phyloP scores from a whole-genome alignment of 2,329 filamentous ascomycete species.

The Teratosphaeria nubilosa region DNA sequence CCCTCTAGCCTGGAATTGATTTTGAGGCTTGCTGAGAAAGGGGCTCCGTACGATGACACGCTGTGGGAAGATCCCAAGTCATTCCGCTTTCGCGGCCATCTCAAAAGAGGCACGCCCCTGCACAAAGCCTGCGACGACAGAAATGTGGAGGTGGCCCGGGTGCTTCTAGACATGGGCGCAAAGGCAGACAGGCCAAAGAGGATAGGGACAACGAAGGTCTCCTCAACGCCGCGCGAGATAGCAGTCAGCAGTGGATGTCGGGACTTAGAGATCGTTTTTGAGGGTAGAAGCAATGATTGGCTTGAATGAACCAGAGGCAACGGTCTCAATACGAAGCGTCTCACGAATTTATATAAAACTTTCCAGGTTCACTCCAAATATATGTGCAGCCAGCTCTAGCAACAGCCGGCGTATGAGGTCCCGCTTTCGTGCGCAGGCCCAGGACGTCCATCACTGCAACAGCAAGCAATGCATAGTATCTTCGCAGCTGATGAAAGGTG shows the following conservation, averaged over 20 bases:
- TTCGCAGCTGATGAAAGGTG: too few relatives aligned
- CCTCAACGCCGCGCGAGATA: not conserved
- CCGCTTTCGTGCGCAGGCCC: too few relatives aligned
- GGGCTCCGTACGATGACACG: not conserved
- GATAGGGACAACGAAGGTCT: not conserved
- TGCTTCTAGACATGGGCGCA: not conserved
- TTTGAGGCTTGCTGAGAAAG: not conserved
- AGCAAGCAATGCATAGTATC: too few relatives aligned
- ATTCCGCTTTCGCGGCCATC: not conserved
- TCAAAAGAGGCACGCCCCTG: not conserved
- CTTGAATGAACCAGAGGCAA: not conserved
- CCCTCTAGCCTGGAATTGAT: not conserved
- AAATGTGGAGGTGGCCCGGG: not conserved
- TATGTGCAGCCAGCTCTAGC: too few relatives aligned
- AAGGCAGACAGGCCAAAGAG: not conserved
- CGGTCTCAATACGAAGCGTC: not conserved
- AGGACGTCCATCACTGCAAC: too few relatives aligned
- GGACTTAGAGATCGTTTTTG: not conserved
- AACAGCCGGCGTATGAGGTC: too few relatives aligned
- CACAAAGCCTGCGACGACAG: not conserved
- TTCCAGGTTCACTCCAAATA: too few relatives aligned
- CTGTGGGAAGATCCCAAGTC: not conserved
- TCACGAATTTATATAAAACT: too few relatives aligned
- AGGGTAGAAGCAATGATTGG: not conserved
- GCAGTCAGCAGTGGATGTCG: not conserved